These are phyloP conservation scores for Hypoxylon sp. DNA, from an alignment of 2,329 filamentous ascomycete species.

Conservation along the genomic window DNA sequence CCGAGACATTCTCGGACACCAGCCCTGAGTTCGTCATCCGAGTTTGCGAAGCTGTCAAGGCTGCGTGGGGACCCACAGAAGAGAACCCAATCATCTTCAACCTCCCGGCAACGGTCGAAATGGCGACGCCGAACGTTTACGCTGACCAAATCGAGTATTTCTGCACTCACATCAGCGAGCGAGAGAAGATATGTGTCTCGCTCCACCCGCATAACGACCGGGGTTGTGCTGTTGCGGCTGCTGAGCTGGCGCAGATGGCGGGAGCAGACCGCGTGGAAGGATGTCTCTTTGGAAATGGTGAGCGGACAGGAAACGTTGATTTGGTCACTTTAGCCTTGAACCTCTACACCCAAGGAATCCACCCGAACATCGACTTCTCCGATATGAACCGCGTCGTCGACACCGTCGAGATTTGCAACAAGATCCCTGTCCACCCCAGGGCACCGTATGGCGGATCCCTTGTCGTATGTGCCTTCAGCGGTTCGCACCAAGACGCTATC, in stretches of 20 bases:
- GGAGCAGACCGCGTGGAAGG: slow-evolving; percentile 95
- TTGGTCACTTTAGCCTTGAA: slow-evolving; percentile 93
- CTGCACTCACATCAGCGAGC: slow-evolving; percentile 84
- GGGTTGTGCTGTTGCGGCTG: slow-evolving; percentile 89
- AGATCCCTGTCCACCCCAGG: slow-evolving; percentile 91
- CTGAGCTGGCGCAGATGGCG: slow-evolving; percentile 95
- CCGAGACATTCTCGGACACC: slow-evolving; percentile 92
- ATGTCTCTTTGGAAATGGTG: slow-evolving; percentile 93
- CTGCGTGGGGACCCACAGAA: slow-evolving; percentile 86
- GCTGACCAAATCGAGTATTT: slow-evolving; percentile 98
- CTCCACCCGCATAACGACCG: slow-evolving; percentile 96
- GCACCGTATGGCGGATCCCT: slow-evolving; percentile 92
- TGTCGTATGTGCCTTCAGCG: slow-evolving; percentile 93
- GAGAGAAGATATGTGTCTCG: slow-evolving; percentile 89
- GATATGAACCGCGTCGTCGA: slow-evolving; percentile 89
- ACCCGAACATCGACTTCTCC: slow-evolving; percentile 90
- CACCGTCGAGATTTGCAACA: slow-evolving; percentile 91
- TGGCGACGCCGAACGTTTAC: slow-evolving; percentile 94
- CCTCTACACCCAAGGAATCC: slow-evolving; percentile 92
- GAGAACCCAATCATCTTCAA: slow-evolving; percentile 95
- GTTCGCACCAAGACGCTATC: slow-evolving; percentile 95
- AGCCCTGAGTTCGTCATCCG: slow-evolving; percentile 84
- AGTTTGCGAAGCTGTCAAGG: slow-evolving; percentile 94
- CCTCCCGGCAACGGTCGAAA: slow-evolving; percentile 94
- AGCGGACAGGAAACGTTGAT: slow-evolving; percentile 96